phyloP scores from a whole-genome alignment of 768 basidiomycete genomes.

The Nidularia sp. region DNA sequence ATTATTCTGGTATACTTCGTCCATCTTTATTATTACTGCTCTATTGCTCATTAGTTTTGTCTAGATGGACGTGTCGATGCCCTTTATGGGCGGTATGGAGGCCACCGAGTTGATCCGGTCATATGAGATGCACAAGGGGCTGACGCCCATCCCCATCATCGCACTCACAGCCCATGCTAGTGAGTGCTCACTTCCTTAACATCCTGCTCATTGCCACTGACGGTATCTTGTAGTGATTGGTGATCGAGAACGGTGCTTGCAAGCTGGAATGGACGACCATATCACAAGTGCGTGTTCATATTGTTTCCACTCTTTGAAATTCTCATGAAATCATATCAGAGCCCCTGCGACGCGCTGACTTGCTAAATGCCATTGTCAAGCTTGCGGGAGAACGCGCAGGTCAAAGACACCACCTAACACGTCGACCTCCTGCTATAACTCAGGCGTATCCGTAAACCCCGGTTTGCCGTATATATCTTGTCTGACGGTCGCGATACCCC shows the following conservation, averaged over 20 bases:
- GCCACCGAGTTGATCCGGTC: conserved; percentile 89
- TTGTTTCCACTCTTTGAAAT: background rate
- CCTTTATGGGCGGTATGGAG: conserved; percentile 98
- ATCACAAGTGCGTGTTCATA: conserved; percentile 61
- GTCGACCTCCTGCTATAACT: conserved; percentile 23
- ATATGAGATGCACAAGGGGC: conserved; percentile 70
- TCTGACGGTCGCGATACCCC: background rate
- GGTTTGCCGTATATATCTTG: background rate
- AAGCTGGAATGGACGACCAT: conserved; percentile 67
- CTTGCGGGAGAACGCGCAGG: conserved; percentile 62
- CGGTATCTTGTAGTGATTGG: conserved; percentile 68
- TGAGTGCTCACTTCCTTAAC: conserved; percentile 34
- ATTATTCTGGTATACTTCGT: conserved; percentile 74
- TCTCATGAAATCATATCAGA: conserved; percentile 35
- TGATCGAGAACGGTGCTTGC: conserved; percentile 44
- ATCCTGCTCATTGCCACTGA: conserved; percentile 4
- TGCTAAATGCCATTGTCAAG: conserved; percentile 79
- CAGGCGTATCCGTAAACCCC: conserved; percentile 8
- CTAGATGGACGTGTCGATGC: conserved; percentile 98
- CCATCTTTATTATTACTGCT: background rate
- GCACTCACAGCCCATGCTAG: conserved; percentile 97
- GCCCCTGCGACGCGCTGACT: conserved; percentile 73
- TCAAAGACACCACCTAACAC: conserved; percentile 30
- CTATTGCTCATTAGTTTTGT: conserved; percentile 3
- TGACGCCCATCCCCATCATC: conserved; percentile 84